Conservation (phyloP, 306 rosid genomes). For the Inga laurina region DNA sequence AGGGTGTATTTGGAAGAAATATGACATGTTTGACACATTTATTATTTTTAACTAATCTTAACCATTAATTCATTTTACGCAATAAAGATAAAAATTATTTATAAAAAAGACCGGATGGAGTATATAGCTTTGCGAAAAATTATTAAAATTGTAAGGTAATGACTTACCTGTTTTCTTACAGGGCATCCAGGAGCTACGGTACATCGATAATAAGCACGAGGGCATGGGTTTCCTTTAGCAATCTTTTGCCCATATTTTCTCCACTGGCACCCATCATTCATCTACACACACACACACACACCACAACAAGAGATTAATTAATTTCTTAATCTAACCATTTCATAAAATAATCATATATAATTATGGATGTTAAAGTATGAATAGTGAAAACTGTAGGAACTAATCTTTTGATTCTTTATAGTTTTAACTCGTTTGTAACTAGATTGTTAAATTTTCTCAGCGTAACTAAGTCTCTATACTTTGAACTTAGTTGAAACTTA, state of each 20-base stretch:
- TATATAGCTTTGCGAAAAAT: neutral
- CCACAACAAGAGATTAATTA: neutral
- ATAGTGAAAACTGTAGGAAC: no score
- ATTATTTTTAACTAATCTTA: no score
- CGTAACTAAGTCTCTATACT: no score
- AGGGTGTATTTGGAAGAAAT: no score
- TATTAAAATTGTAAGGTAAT: neutral
- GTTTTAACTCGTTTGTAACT: no score
- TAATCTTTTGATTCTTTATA: no score
- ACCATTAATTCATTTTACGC: no score
- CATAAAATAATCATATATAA: neutral
- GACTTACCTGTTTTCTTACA: constrained; percentile 80
- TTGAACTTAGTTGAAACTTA: no score
- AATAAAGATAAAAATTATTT: no score
- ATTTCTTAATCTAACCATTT: neutral
- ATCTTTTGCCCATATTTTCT: constrained; percentile 97
- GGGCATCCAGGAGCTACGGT: constrained; percentile 91
- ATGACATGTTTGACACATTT: no score
- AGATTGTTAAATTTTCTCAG: no score
- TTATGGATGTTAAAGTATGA: neutral
- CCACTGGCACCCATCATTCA: constrained; percentile 99
- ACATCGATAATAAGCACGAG: constrained; percentile 95
- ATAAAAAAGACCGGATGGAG: no score
- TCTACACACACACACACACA: constrained; percentile 27
- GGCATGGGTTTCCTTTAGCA: constrained; percentile 94